These are phyloP conservation scores for Wickerhamomyces queroliae DNA, from an alignment of 805 yeast species.

Conservation along the genomic window DNA sequence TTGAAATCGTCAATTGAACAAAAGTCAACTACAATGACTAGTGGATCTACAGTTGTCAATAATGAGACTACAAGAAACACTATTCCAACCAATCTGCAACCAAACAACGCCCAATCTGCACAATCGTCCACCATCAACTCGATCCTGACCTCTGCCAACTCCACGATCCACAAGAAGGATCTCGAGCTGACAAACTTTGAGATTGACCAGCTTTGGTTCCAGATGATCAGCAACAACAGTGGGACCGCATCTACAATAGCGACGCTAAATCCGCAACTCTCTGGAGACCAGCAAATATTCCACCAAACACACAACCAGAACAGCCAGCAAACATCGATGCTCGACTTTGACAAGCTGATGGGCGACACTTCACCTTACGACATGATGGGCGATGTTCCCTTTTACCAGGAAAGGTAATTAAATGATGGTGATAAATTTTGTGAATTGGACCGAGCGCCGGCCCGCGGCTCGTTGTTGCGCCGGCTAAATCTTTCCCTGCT, in stretches of 20 bases:
- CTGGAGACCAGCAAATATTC: no score
- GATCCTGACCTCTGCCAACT: not conserved
- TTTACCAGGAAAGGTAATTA: constrained; percentile 8
- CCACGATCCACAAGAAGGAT: constrained; percentile 12
- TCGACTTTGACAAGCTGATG: constrained; percentile 13
- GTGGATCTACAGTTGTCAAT: no score
- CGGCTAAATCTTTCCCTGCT: no score
- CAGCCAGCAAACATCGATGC: not conserved
- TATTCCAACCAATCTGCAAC: no score
- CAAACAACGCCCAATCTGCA: not conserved
- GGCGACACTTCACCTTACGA: constrained; percentile 16
- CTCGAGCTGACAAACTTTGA: constrained; percentile 13
- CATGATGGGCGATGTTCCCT: constrained; percentile 14
- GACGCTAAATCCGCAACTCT: no score
- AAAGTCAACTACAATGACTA: no score
- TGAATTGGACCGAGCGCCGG: not conserved
- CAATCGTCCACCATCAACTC: not conserved
- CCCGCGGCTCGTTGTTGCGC: not conserved
- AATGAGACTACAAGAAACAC: no score
- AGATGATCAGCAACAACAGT: constrained; percentile 16
- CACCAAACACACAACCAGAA: not conserved
- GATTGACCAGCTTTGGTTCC: constrained; percentile 20
- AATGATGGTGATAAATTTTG: not conserved
- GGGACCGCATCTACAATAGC: no score
- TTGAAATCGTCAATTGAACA: not conserved